Evolutionary conservation across 768 basidiomycete species (phyloP), one percentile per base, ranked within the genome.

Genomic region (Xanthoconium purpureum): DNA sequence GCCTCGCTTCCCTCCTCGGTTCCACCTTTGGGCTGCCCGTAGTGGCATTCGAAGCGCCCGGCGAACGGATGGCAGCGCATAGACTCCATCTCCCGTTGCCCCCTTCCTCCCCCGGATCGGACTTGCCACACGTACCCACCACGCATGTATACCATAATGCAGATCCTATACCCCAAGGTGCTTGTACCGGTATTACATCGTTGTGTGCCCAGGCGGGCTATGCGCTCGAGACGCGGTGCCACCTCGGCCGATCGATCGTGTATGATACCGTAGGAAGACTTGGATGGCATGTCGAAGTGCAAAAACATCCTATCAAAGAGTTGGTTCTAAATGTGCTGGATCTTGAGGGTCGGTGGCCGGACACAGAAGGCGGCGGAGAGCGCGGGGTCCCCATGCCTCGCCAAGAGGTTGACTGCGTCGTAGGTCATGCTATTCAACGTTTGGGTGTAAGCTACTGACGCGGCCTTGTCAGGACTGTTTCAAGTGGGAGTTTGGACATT

Each of bases 401-500:
- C n/a, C 76, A 74, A 56, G 90, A 90, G 63, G 72, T 74, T 12
- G 80, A 87, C 50, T 92, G 90, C 66, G 70, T 84, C 35, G 89
- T 82, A 56, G 63, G 80, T 36, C 66, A 36, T 40, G 47, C 14
- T 43, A 20, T 36, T 54, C 37, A 7, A 43, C 29, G 3, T 14
- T 20, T 32, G 9, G 49, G 11, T n/a, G 9, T 44, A 30, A 24
- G 30, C 48, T 60, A 36, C 47, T 32, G 39, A 35, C 24, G 33
- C 18, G 49, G 30, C 44, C n/a, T 46, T 54, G 56, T 9, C 62
- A 90, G 88, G 89, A 90, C 55, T 90, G 89, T 71, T 85, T 74
- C 70, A 87, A 86, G 63, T 90, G 89, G 89, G 83, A 88, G 55
- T 91, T 89, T 52, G 78, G 80, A 8, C 67, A 77, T 50, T 81